These are phyloP conservation scores for Eucalyptus marginata DNA, from an alignment of 345 rosid species.

Conservation along the genomic window DNA sequence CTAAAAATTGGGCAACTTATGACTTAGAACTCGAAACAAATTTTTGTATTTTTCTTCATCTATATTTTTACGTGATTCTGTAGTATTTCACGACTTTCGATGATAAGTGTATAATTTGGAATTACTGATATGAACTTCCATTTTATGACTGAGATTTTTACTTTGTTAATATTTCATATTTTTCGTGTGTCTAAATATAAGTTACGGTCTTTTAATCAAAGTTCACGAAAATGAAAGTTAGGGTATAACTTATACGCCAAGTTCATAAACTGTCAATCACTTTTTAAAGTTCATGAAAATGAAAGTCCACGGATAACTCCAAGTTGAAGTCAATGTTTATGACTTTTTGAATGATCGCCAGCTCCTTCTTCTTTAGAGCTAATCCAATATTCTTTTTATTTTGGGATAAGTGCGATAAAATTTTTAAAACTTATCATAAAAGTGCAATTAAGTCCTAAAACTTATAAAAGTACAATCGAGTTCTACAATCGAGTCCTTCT, in stretches of 20 bases:
- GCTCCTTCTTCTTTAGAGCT: not conserved
- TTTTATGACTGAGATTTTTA: too few relatives aligned
- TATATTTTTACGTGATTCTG: fast-evolving
- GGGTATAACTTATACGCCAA: too few relatives aligned
- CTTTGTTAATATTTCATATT: too few relatives aligned
- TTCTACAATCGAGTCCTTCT: too few relatives aligned
- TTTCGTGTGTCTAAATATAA: too few relatives aligned
- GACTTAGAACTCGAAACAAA: fast-evolving
- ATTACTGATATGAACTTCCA: fast-evolving
- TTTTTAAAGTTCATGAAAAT: not conserved
- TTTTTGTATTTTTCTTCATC: too few relatives aligned
- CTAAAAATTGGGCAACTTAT: too few relatives aligned
- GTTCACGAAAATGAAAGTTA: too few relatives aligned
- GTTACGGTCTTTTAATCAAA: fast-evolving
- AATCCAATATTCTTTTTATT: too few relatives aligned
- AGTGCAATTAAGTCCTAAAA: fast-evolving
- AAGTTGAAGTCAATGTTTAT: not conserved
- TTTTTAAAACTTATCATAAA: fast-evolving
- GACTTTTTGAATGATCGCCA: not conserved
- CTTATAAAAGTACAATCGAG: fast-evolving
- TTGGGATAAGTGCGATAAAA: too few relatives aligned
- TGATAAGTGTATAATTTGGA: too few relatives aligned
- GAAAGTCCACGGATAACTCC: not conserved
- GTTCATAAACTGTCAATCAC: too few relatives aligned
- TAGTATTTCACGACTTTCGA: fast-evolving